Conservation (phyloP, 2,329 filamentous ascomycete genomes). For the Emmonsiellopsis sp. region DNA sequence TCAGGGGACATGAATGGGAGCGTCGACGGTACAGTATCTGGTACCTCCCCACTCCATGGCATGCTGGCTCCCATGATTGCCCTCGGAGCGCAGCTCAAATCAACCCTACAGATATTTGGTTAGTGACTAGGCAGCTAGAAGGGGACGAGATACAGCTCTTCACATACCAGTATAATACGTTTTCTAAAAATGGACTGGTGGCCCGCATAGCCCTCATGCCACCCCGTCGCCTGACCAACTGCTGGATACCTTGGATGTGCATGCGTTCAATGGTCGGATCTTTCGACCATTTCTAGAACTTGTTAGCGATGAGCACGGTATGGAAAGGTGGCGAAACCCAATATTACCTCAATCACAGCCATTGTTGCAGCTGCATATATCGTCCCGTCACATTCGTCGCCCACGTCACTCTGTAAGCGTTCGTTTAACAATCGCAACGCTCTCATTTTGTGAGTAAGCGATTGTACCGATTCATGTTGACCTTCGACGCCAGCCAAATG, state of each 20-base stretch:
- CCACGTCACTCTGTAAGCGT: constrained; percentile 17
- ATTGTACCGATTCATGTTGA: constrained; percentile 21
- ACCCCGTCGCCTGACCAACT: constrained; percentile 20
- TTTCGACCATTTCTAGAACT: constrained; percentile 25
- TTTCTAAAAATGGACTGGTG: constrained; percentile 20
- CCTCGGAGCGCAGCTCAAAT: constrained; percentile 22
- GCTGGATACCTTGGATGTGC: constrained; percentile 20
- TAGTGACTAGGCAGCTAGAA: not conserved
- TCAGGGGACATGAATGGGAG: constrained; percentile 17
- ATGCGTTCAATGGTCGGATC: constrained; percentile 21
- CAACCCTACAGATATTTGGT: constrained; percentile 16
- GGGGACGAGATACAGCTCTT: not conserved
- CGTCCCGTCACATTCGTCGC: constrained; percentile 19
- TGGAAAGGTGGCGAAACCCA: not conserved
- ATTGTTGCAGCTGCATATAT: constrained; percentile 25
- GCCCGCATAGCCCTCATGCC: constrained; percentile 21
- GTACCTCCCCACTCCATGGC: constrained; percentile 20
- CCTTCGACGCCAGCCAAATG: constrained; percentile 23
- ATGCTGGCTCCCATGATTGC: constrained; percentile 20
- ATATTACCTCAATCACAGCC: constrained; percentile 24
- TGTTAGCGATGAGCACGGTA: not conserved
- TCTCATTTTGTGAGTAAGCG: constrained; percentile 25
- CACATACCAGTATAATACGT: constrained; percentile 23
- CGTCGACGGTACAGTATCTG: constrained; percentile 14
- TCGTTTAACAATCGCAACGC: constrained; percentile 22